Base-by-base conservation (phyloP, 345 rosid genomes). In the Raphanus raphanistrum region DNA sequence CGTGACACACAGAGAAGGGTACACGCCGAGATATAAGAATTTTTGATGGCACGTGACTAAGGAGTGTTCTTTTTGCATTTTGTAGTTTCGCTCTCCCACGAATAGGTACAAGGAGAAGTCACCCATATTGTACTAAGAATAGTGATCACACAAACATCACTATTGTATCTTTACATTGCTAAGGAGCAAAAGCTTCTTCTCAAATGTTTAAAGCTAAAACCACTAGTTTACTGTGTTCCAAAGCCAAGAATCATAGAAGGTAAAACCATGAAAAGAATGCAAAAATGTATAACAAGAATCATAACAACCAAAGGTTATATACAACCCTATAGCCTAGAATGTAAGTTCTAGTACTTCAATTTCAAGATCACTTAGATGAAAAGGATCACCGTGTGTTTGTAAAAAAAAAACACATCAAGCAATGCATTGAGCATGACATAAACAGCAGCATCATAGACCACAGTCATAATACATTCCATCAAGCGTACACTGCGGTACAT, bases 151-250 rank as follows among this genome's bases (percentile, higher is more conserved):
- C 55, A 50, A n/a, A 50, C 55, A 50, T 50, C 55, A 50, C 17
- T n/a, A 50, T 50, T n/a, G 55, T 50, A n/a, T 50, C 8, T 48
- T 50, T 50, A 72, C 63, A 66, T 33, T 66, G 66, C 73, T 31
- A 57, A 41, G 58, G 61, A 70, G 75, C 13, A 48, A 66, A 52
- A 55, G 78, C 58, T 55, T 74, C 71, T 21, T 66, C 28, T 55
- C 17, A 48, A 63, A 38, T 63, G 61, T 33, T 63, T 70, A 63
- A 58, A 28, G 6, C 0, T 5, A 61, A n/a, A 35, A 28, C 8
- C 61, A 67, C 29, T 3, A 3, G 41, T 75, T 6, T 26, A 68
- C 29, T 5, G 1, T 31, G 54, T 76, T 33, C 10, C 13, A 35
- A 35, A 62, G 13, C 15, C 5, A 45, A 45, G 45, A 38, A 38